Evolutionary conservation across 331 rosid genomes (phyloP), one percentile per base, ranked within the genome.

Genomic region (Phaseolus coccineus): DNA sequence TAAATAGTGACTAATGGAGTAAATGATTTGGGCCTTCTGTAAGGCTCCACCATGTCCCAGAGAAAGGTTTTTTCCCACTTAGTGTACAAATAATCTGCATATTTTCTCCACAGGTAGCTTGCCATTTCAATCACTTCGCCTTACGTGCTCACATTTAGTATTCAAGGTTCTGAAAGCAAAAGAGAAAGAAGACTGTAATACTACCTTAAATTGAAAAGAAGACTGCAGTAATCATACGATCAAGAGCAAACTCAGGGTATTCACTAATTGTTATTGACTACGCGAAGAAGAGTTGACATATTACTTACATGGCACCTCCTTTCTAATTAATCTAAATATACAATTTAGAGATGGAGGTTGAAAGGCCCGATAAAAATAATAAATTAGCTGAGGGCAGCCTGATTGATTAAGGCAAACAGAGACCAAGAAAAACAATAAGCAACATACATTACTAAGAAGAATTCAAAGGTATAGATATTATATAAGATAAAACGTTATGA

Each of bases 11-110:
- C 96, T 57, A 93, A 69, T 6, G 97, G 98, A 14, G 90, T 87
- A 78, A 92, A 95, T 7, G 99, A 91, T 77, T 95, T 93, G 55
- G 98, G 97, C 48, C 92, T 82, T 59, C 87, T 69, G 73, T 90
- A 95, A 3, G 96, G 99, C 76, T 89, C 96, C 2, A 95, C 79
- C 97, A 93, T 90, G 81, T 89, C 91, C 97, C 98, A 95, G 12
- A 93, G 90, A 55, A 93, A 82, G 63, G 89, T 87, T 73, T 89
- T 93, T 82, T 95, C 98, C 97, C 96, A 90, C 77, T 95, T 95
- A 8, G 91, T 90, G 83, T 73, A 89, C 70, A 95, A 69, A 48
- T 95, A 92, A 11, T 91, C 97, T 4, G 98, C 91, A 72, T 95
- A 93, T 71, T 90, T 95, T 89, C 96, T 91, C 96, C 97, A 93